Conservation (phyloP, 2,329 filamentous ascomycete species). For the Sporothrix protearum region DNA sequence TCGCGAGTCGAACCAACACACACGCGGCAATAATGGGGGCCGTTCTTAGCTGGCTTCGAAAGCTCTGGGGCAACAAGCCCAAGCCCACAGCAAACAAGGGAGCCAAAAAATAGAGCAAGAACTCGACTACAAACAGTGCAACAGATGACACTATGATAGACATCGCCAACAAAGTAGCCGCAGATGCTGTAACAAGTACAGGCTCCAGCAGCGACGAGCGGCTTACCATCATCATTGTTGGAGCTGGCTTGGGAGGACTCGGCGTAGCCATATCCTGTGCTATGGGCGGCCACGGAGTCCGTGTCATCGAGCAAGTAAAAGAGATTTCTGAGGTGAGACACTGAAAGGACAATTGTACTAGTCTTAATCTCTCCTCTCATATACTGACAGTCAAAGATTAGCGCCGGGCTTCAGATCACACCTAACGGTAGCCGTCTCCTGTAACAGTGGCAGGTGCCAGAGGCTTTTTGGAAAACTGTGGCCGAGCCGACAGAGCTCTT, state of each 20-base stretch:
- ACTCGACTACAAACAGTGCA: not conserved
- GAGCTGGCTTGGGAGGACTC: not conserved
- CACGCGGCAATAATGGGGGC: not conserved
- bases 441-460: slow-evolving; percentile 30
- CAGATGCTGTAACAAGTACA: not conserved
- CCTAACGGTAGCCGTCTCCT: slow-evolving; percentile 35
- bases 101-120: not conserved
- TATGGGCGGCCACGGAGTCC: not conserved
- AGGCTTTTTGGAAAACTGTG: not conserved
- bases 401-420: slow-evolving; percentile 28
- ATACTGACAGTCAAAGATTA: not conserved
- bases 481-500: not conserved
- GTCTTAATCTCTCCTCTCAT: not conserved
- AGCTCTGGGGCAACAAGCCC: not conserved
- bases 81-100: not conserved
- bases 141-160: not conserved
- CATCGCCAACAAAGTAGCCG: not conserved
- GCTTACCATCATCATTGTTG: not conserved
- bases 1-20: not conserved
- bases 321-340: not conserved
- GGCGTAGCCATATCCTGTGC: not conserved
- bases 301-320: not conserved
- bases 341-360: not conserved
- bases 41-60: slow-evolving; percentile 4
- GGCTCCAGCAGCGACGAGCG: not conserved